Evolutionary conservation across 441 rosid genomes (phyloP), one percentile per base, ranked within the genome.

Genomic region (Erodium trifolium): DNA sequence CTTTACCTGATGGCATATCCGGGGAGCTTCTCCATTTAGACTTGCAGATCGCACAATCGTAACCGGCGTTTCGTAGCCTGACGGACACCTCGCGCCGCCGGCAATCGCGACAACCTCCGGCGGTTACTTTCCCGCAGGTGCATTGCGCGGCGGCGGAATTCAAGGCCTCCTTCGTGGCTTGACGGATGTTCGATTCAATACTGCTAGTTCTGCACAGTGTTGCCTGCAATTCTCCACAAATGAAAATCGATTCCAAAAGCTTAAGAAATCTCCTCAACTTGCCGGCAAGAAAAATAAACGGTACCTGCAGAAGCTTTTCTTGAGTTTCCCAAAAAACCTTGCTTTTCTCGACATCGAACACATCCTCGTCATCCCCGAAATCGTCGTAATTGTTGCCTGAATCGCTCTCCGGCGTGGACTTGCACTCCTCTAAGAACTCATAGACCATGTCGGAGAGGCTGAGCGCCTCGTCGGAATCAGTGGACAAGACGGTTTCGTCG

Each of bases 1-100:
- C 34, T 31, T 31, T 81, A 88, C 97, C 94, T 68, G 98, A 77
- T n/a, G 89, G 98, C 68, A 87, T 87, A 53, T 77, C 89, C 2
- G 73, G 77, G 17, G 87, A 78, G 75, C 90, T 86, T 80, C 75
- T 87, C 98, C 98, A 93, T 73, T 86, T 88, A 10, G 98, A 93
- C 71, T 83, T 87, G 72, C 85, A 85, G 45, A 84, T 76, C 65
- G 71, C 76, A 57, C 88, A 91, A 80, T 86, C 74, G 73, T 76
- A 87, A 9, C 91, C 97, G 14, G 62, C 71, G 43, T 70, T 79
- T 73, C 72, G 88, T 43, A 93, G 96, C 71, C 81, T 82, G 67
- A 75, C 10, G 23, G 82, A 78, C 18, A 93, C 70, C 49, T 85
- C 86, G 31, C 76, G 73, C 47, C 79, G 84, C 67, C 82, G 67